Evolutionary conservation across 2,329 filamentous ascomycete species (phyloP).

Genomic region (Fusarium goolgardi): DNA sequence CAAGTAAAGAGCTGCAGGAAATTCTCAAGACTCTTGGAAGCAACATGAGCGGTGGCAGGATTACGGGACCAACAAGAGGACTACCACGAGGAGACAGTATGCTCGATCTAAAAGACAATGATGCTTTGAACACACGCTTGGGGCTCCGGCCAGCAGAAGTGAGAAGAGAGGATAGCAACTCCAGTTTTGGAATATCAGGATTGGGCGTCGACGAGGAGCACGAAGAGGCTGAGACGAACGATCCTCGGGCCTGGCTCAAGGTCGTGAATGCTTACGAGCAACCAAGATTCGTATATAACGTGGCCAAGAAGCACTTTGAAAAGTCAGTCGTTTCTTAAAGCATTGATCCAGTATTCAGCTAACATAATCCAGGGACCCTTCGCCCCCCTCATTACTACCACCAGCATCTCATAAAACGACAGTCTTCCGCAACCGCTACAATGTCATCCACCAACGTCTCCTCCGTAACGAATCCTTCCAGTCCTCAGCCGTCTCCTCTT

Average conservation of each 20-base stretch:
- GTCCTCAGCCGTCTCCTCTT: constrained; percentile 76
- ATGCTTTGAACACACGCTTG: constrained; percentile 66
- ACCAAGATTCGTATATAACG: constrained; percentile 81
- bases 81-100: constrained; percentile 69
- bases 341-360: constrained; percentile 31
- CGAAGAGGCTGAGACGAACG: constrained; percentile 69
- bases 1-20: constrained; percentile 77
- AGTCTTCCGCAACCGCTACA: constrained; percentile 89
- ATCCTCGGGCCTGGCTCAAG: constrained; percentile 85
- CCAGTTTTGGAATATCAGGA: constrained; percentile 72
- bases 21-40: constrained; percentile 88
- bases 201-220: constrained; percentile 65
- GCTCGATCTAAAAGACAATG: constrained; percentile 67
- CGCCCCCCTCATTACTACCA: constrained; percentile 78
- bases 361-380: constrained; percentile 61
- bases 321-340: constrained; percentile 58
- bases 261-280: constrained; percentile 87
- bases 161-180: constrained; percentile 69
- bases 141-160: constrained; percentile 62
- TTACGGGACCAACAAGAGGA: constrained; percentile 64
- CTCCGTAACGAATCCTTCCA: constrained; percentile 95
- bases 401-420: constrained; percentile 83
- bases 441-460: constrained; percentile 90
- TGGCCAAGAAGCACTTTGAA: constrained; percentile 90
- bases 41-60: constrained; percentile 86